A percentile compares a stretch with the other conserved stretches of the same genome.
Conservation (phyloP, 2,329 filamentous ascomycete species). For the Xylariaceae sp. region DNA sequence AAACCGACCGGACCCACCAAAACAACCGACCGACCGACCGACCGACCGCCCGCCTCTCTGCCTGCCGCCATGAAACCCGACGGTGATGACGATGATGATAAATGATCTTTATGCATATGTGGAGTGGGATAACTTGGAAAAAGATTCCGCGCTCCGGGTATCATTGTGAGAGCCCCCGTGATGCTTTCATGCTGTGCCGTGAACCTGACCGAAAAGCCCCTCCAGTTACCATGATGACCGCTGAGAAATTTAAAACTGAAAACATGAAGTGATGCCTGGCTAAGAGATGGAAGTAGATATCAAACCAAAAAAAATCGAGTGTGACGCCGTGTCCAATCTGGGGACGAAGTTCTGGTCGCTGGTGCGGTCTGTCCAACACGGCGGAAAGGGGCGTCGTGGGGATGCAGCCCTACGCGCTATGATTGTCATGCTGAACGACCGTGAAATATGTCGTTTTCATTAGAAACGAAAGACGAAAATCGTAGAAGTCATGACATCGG, state of each 20-base stretch:
- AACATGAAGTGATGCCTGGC: not conserved
- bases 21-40: constrained; percentile 16
- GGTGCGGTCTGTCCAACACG: not conserved
- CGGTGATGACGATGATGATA: constrained; percentile 1
- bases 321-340: constrained; percentile 20
- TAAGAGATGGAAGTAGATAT: not conserved
- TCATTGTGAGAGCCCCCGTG: constrained; percentile 30
- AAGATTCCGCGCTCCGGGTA: constrained; percentile 34
- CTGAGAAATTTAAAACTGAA: not conserved
- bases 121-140: constrained; percentile 31
- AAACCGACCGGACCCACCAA: constrained; percentile 15
- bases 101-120: constrained; percentile 23
- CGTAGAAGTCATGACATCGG: not conserved
- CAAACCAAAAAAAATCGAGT: constrained; percentile 8
- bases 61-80: constrained; percentile 13
- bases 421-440: not conserved
- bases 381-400: not conserved
- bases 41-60: constrained; percentile 3
- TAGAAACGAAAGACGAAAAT: not conserved
- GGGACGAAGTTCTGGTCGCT: constrained; percentile 2
- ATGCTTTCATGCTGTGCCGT: constrained; percentile 31
- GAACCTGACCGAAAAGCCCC: constrained; percentile 22
- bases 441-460: not conserved
- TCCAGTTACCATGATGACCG: constrained; percentile 5
- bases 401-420: too few relatives aligned